These are phyloP conservation scores for Penicillium nordicum DNA, from an alignment of 2,329 filamentous ascomycete species.

Conservation along the genomic window DNA sequence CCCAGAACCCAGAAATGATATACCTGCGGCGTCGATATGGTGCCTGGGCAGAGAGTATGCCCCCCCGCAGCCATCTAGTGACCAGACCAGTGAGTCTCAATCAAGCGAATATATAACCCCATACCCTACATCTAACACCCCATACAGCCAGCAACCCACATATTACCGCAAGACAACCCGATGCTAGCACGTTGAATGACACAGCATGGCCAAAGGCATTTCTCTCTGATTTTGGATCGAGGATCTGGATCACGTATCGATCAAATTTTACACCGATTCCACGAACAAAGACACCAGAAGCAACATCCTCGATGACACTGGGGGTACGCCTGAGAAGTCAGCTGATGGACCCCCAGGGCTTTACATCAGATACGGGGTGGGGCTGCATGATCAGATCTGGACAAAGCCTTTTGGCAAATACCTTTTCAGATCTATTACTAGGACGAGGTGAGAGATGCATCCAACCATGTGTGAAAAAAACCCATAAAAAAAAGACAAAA, in stretches of 20 bases:
- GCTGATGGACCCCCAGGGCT: conserved; percentile 73
- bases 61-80: conserved; percentile 6
- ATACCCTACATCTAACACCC: background rate
- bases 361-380: conserved; percentile 93
- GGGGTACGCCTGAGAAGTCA: conserved; percentile 79
- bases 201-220: conserved; percentile 73
- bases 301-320: conserved; percentile 70
- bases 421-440: conserved; percentile 67
- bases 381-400: conserved; percentile 98
- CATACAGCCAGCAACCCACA: background rate
- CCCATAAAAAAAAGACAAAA: too few species aligned
- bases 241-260: conserved; percentile 94
- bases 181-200: conserved; percentile 4
- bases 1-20: conserved; percentile 77
- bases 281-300: conserved; percentile 70
- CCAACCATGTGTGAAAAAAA: too few species aligned
- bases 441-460: conserved; percentile 62
- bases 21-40: conserved; percentile 71
- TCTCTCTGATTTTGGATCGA: conserved; percentile 86
- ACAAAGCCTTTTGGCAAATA: conserved; percentile 87
- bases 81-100: background rate
- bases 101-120: background rate
- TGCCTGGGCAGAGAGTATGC: conserved; percentile 66
- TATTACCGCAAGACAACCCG: background rate
- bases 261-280: conserved; percentile 81